Percentiles rank a stretch among this genome's conserved stretches.
These are phyloP conservation scores for Pythium aphanidermatum DNA, from an alignment of 352 stramenopile genomes.

Conservation along the genomic window DNA sequence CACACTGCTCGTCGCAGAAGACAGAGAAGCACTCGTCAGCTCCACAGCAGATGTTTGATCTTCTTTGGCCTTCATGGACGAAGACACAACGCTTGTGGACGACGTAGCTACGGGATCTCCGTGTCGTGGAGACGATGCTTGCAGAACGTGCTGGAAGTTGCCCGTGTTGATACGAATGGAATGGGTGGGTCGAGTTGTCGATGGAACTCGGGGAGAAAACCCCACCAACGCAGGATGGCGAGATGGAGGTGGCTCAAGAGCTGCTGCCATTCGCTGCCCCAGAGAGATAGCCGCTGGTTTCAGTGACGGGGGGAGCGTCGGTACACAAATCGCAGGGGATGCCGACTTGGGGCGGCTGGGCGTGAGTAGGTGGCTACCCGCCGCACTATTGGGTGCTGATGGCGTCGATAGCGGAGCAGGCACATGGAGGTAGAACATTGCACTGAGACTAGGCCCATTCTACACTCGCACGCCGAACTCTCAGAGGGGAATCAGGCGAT, in stretches of 20 bases:
- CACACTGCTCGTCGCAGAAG: conserved; percentile 17
- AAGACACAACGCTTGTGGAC: not conserved
- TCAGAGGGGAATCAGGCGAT: too few relatives aligned
- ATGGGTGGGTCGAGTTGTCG: not conserved
- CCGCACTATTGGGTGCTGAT: not conserved
- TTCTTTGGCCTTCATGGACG: too few relatives aligned
- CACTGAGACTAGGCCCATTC: too few relatives aligned
- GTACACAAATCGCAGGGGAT: conserved; percentile 4
- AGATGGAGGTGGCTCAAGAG: not conserved
- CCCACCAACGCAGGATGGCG: conserved; percentile 7
- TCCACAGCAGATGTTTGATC: too few relatives aligned
- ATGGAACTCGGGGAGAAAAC: conserved; percentile 9
- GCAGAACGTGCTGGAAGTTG: conserved; percentile 8
- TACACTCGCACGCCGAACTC: too few relatives aligned
- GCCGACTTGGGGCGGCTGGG: conserved; percentile 14
- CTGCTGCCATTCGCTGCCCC: too few relatives aligned
- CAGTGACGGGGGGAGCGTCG: too few relatives aligned
- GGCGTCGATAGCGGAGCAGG: conserved; percentile 1
- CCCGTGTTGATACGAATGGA: not conserved
- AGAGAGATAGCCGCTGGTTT: not conserved
- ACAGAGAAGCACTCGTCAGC: not conserved
- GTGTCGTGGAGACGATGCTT: too few relatives aligned
- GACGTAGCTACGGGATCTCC: not conserved
- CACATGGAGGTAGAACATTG: conserved; percentile 20
- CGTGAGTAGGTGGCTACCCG: not conserved